Evolutionary conservation across 164 flowering plant genomes (phyloP).

Genomic region (Magnolia kwangsiensis): DNA sequence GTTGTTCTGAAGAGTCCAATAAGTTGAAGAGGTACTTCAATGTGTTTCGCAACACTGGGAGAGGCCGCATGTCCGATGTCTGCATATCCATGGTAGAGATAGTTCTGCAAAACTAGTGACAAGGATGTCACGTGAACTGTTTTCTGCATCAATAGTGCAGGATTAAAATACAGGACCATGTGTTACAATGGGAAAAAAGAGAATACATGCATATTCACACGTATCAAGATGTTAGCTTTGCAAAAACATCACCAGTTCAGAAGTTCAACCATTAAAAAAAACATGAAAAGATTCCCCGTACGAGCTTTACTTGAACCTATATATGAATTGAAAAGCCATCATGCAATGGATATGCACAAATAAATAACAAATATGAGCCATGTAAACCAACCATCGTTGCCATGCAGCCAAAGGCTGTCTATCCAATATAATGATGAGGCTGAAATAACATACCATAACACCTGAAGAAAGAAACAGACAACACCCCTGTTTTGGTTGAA

Average conservation of each 20-base stretch:
- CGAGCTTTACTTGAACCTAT: background rate
- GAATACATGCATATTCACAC: background rate
- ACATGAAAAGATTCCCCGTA: background rate
- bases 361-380: too few relatives aligned
- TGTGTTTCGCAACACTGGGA: constrained; percentile 65
- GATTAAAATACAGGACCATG: background rate
- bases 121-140: constrained; percentile 15
- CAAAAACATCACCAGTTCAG: background rate
- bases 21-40: constrained; percentile 54
- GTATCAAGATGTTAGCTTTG: background rate
- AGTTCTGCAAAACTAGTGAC: constrained; percentile 84
- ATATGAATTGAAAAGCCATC: too few relatives aligned
- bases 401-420: too few relatives aligned
- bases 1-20: constrained; percentile 46
- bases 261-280: background rate
- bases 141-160: background rate
- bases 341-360: too few relatives aligned
- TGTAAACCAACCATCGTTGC: too few relatives aligned
- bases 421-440: too few relatives aligned
- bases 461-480: too few relatives aligned
- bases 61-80: constrained; percentile 74
- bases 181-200: background rate
- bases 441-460: too few relatives aligned
- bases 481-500: too few relatives aligned
- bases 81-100: constrained; percentile 41